These are phyloP conservation scores for Bipolaris sorokiniana DNA, from an alignment of 2,329 filamentous ascomycete species.

Conservation along the genomic window DNA sequence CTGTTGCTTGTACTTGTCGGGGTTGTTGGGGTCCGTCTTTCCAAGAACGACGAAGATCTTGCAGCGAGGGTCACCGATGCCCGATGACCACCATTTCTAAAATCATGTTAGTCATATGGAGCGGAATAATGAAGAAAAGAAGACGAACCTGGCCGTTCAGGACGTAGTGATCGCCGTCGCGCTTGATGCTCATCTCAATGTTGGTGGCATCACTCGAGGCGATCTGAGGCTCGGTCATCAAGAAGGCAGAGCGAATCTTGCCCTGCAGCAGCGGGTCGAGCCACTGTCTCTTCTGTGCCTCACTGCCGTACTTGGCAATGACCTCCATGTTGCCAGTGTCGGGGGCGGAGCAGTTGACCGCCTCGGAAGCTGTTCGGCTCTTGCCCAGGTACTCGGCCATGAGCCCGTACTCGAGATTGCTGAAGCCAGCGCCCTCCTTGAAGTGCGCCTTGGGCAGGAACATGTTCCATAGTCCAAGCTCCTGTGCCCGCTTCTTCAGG, in stretches of 20 bases:
- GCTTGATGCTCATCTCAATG: conserved; percentile 81
- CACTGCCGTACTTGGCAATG: conserved; percentile 86
- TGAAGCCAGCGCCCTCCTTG: conserved; percentile 91
- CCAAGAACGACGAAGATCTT: conserved; percentile 96
- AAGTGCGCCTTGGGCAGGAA: conserved; percentile 96
- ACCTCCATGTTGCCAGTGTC: conserved; percentile 98
- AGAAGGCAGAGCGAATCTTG: conserved; percentile 84
- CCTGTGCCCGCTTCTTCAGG: conserved; percentile 81
- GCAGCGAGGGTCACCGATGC: conserved; percentile 91
- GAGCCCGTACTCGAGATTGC: conserved; percentile 93
- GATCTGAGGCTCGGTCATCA: conserved; percentile 92
- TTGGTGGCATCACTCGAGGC: conserved; percentile 93
- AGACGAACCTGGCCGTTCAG: conserved; percentile 78
- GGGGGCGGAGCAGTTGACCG: conserved; percentile 87
- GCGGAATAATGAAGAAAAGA: too few species aligned
- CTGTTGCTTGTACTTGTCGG: conserved; percentile 84
- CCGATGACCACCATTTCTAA: conserved; percentile 99
- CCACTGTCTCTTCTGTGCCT: conserved; percentile 84
- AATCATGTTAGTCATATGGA: conserved; percentile 57
- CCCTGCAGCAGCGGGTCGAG: conserved; percentile 80
- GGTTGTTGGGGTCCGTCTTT: conserved; percentile 79
- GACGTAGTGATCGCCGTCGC: conserved; percentile 86
- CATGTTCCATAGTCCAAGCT: conserved; percentile 96
- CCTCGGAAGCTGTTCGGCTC: conserved; percentile 72
- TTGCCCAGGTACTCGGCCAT: conserved; percentile 97